Base-by-base conservation (phyloP, 352 stramenopile genomes). In the Elongisporangium anandrum region DNA sequence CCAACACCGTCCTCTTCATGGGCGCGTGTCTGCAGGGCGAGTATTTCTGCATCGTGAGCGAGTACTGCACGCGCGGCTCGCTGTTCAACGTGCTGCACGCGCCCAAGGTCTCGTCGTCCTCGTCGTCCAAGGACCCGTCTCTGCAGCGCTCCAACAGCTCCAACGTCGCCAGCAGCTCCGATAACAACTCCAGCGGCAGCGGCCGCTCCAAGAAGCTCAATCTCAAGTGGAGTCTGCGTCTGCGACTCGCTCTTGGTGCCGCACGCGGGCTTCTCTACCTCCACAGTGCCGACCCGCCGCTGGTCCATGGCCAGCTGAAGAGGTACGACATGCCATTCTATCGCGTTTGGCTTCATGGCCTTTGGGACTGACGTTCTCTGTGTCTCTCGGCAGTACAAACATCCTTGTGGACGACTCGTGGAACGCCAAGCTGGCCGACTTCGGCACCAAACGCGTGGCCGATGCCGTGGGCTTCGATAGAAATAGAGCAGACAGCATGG, bases 1-100 rank as follows among this genome's bases (percentile, higher is more conserved):
- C 97, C 3, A 99, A 99, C 75, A 98, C 98, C 22, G 97, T 98
- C 63, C 79, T 99, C 20, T 99, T 99, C 71, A 99, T 99, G 92
- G 97, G 96, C 47, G 96, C 96, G 38, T 99, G 95, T 73, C 79
- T 99, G 15, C 82, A 97, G 59, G 90, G 96, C 56, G 93, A 97
- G 48, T 97, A 98, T 69, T 93, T 98, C 56, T 98, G 94, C 50
- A 98, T 99, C 56, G 84, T 99, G 22, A 99, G 82, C 61, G 96
- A 99, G 72, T 93, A 97, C 52, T 98, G 95, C 60, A 91, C 87
- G 34, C 84, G 97, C 26, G 95, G 96, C 16, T 98, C 92, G 15
- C 77, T 99, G 15, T 99, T 92, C 71, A 96, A 99, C 73, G 91
- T 98, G 47, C 72, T 99, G 54, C 82, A 95, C 57, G 72, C 57